Base-by-base conservation (phyloP, 2,329 filamentous ascomycete genomes). In the Paramyrothecium sp. region DNA sequence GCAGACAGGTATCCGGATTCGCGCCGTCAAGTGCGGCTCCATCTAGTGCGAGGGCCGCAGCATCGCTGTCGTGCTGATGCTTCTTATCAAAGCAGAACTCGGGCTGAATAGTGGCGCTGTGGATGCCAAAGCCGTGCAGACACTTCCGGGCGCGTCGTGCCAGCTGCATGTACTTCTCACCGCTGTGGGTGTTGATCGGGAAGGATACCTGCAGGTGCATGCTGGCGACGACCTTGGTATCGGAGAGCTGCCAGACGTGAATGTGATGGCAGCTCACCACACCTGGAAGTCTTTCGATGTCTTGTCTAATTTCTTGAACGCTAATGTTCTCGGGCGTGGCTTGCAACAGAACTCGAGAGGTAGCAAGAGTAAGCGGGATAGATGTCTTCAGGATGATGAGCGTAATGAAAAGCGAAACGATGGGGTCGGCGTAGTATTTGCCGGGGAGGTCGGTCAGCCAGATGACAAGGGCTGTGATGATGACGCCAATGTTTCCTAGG, bases 161-260 rank as follows among this genome's bases (percentile, higher is more conserved):
- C 44, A 99, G 83, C 61, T 88, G 84, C 94, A 99, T 99, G 76
- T 98, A 99, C 67, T 89, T 87, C 68, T 85, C 83, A 46, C 85
- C 86, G 47, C 89, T 89, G 64, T 92, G 86, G 52, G 90, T 90
- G 69, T 92, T 89, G 72, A 96, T 92, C 64, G 93, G 90, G 71
- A 96, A 97, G 51, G 88, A 87, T 21, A 99, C 89, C 72, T 97
- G 92, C 49, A 99, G 89, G 70, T 99, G 95, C 74, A 99, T 85
- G 12, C 90, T 95, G 13, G 95, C 94, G 41, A 99, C 89, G 34
- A 97, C 81, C 78, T 97, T 97, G 54, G 92, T 95, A 70, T 98
- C 94, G 17, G 90, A 96, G 34, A 99, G 84, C 73, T 98, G 94
- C 95, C 95, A 99, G 60, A 99, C 92, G 71, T 99, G 95, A 21